Base-by-base conservation (phyloP, 78 protist genomes). In the Thecamonas trahens region DNA sequence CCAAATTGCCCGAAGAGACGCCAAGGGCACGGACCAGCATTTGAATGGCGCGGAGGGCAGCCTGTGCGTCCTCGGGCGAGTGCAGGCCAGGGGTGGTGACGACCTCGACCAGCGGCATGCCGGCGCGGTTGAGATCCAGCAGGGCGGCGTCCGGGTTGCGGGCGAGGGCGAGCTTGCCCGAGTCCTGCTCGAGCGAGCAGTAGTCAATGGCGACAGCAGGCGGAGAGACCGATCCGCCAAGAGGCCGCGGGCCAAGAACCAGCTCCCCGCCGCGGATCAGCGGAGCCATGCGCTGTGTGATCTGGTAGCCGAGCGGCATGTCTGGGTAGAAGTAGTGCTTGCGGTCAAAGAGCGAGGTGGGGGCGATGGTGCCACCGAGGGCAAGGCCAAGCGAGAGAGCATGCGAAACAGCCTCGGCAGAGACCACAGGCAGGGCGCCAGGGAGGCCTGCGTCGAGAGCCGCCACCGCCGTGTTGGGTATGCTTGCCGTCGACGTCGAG, bases 251-350 rank as follows among this genome's bases (percentile, higher is more conserved):
- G 1, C 26, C 40, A 0, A 54, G 1, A 28, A 17, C 24, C 45
- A 53, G 40, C 8, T 5, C 42, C 22, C 59, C 61, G 35, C 22
- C 61, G 32, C 45, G 7, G 7, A 68, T 50, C 6, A 68, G 5
- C 24, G 59, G 61, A 18, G 31, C 61, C 9, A 22, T 49, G 17
- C 70, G 78, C 50, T 90, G 94, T 18, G 94, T 90, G 70, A 90
- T 90, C 50, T 90, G 94, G 73, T 90, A 90, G 1, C 92, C 94
- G 50, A 47, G 82, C 2, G 94, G 94, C 45, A 86, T 68, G 53
- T 90, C 94, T 45, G 72, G 71, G 64, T 90, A 90, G 44, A 83
- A 90, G 47, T 90, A 90, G 84, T 90, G 94, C 44, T 90, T 90
- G 26, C 94, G 69, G 67, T 90, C 94, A 31, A 90, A 90, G 49